phyloP scores from a whole-genome alignment of 2,329 filamentous ascomycete species.

The Verticillium longisporum region DNA sequence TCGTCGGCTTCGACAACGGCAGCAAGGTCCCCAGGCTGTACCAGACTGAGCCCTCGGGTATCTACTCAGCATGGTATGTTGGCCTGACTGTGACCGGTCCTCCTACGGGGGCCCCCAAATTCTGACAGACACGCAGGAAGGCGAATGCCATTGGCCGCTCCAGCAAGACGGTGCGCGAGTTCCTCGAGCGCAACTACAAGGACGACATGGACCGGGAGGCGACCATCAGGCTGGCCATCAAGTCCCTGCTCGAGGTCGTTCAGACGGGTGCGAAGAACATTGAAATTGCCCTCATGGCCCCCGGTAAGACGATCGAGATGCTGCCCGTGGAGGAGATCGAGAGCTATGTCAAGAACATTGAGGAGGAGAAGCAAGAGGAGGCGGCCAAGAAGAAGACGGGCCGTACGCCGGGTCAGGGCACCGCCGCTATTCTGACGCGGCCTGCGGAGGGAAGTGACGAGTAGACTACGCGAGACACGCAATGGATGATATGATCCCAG shows the following conservation, averaged over 20 bases:
- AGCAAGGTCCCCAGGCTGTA: conserved; percentile 86
- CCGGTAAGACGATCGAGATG: conserved; percentile 86
- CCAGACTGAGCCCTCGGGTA: conserved; percentile 98
- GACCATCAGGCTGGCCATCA: conserved; percentile 95
- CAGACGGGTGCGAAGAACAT: conserved; percentile 99
- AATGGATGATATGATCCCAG: not conserved
- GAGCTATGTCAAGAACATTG: conserved; percentile 95
- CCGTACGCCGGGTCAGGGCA: conserved; percentile 61
- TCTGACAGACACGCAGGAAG: conserved; percentile 60
- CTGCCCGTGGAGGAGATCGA: conserved; percentile 94
- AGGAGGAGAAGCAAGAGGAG: conserved; percentile 99
- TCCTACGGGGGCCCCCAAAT: not conserved
- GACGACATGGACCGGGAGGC: conserved; percentile 94
- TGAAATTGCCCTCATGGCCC: conserved; percentile 96
- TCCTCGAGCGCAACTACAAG: conserved; percentile 98
- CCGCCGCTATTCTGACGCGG: conserved; percentile 68
- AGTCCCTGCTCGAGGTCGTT: conserved; percentile 94
- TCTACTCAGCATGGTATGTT: conserved; percentile 93
- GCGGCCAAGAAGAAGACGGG: conserved; percentile 94
- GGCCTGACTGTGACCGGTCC: not conserved
- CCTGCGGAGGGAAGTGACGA: conserved; percentile 20
- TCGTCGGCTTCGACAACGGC: conserved; percentile 96
- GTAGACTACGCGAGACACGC: conserved; percentile 10
- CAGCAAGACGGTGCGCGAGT: conserved; percentile 98
- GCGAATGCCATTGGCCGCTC: conserved; percentile 97